A percentile compares a stretch with the other conserved stretches of the same genome.
Conservation (phyloP, 352 stramenopile genomes). For the Globisporangium paroecandrum region DNA sequence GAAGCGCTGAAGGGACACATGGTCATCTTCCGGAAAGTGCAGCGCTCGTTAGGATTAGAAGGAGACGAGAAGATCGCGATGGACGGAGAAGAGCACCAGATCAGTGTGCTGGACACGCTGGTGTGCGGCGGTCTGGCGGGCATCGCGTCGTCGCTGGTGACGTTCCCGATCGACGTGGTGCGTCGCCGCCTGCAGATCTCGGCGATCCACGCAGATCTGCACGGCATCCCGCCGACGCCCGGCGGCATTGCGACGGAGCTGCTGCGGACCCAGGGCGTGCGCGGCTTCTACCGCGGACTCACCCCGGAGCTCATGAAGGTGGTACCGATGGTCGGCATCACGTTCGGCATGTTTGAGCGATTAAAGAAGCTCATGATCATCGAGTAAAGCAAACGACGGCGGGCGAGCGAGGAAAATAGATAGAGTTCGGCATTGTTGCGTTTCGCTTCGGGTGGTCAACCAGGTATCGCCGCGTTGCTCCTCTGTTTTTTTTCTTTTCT, state of each 20-base stretch:
- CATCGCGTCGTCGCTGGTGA: constrained; percentile 90
- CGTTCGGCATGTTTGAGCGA: constrained; percentile 94
- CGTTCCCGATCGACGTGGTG: constrained; percentile 95
- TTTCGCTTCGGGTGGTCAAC: constrained; percentile 1
- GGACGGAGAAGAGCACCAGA: constrained; percentile 19
- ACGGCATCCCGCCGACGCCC: constrained; percentile 69
- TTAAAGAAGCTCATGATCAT: constrained; percentile 89
- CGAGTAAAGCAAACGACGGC: constrained; percentile 35
- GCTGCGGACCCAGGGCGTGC: constrained; percentile 61
- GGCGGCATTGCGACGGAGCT: constrained; percentile 73
- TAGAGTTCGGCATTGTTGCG: not conserved
- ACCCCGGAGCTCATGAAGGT: constrained; percentile 96
- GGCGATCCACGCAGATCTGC: constrained; percentile 63
- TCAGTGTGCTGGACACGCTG: constrained; percentile 84
- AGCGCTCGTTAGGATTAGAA: constrained; percentile 31
- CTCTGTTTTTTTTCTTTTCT: not conserved
- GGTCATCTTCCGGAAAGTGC: constrained; percentile 63
- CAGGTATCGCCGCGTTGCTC: not conserved
- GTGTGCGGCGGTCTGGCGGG: constrained; percentile 88
- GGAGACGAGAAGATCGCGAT: constrained; percentile 20
- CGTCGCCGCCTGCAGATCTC: constrained; percentile 94
- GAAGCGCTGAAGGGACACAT: constrained; percentile 91
- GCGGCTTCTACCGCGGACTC: constrained; percentile 87
- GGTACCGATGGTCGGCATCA: constrained; percentile 96
- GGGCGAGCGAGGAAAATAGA: constrained; percentile 4